These are phyloP conservation scores for Apiotrichum akiyoshidainum DNA, from an alignment of 1,284 basidiomycete species.

Conservation along the genomic window DNA sequence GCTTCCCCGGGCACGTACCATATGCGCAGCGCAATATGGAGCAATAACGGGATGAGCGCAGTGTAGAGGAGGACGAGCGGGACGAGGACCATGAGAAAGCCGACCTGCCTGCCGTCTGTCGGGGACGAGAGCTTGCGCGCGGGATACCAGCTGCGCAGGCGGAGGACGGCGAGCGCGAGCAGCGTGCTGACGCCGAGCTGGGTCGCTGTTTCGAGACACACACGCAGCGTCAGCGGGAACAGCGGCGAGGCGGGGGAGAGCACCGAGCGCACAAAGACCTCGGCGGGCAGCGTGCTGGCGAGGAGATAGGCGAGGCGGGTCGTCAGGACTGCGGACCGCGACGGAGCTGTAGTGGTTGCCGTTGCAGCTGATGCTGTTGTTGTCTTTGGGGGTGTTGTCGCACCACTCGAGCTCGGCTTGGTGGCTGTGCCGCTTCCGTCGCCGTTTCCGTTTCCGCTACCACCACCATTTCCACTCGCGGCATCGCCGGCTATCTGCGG, in stretches of 20 bases:
- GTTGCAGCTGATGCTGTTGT: too few relatives aligned
- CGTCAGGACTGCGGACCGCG: too few relatives aligned
- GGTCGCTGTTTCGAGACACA: slow-evolving; percentile 27
- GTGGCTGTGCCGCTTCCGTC: too few relatives aligned
- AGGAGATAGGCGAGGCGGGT: too few relatives aligned
- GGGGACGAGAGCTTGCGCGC: too few relatives aligned
- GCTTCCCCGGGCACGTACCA: slow-evolving; percentile 60
- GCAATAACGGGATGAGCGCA: slow-evolving; percentile 77
- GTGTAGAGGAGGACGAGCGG: slow-evolving; percentile 80
- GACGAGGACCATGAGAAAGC: slow-evolving; percentile 60
- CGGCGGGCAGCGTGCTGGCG: slow-evolving; percentile 25
- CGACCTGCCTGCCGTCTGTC: slow-evolving; percentile 32
- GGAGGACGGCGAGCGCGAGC: slow-evolving; percentile 27
- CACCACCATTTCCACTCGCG: neutral
- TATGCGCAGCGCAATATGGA: slow-evolving; percentile 75
- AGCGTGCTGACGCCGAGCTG: slow-evolving; percentile 36
- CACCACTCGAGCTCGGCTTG: too few relatives aligned
- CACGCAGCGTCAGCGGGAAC: neutral
- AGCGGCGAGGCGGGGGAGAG: neutral
- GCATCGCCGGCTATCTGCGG: slow-evolving; percentile 46
- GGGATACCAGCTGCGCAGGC: slow-evolving; percentile 31
- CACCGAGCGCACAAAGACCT: slow-evolving; percentile 25
- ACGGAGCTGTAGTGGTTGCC: too few relatives aligned
- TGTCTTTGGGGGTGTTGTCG: too few relatives aligned
- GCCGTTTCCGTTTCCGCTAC: too few relatives aligned